Conservation (phyloP, 371 early-diverging fungal genomes). For the Blastocladiella emersonii region DNA sequence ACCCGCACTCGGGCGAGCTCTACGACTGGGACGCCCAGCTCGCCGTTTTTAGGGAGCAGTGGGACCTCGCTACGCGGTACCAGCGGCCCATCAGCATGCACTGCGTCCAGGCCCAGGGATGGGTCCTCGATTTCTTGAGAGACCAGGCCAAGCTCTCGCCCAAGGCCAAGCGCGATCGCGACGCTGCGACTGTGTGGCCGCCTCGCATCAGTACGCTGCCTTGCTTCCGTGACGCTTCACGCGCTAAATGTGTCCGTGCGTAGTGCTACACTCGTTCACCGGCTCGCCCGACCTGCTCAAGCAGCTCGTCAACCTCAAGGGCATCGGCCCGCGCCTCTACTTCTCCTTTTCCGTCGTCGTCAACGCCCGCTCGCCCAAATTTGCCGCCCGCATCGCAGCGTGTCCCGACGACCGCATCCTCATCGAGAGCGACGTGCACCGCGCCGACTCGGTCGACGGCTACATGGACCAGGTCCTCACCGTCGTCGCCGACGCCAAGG, state of each 20-base stretch:
- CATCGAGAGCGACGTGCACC: constrained; percentile 68
- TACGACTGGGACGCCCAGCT: constrained; percentile 30
- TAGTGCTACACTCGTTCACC: constrained; percentile 60
- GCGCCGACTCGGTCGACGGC: constrained; percentile 32
- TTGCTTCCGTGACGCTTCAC: neutral
- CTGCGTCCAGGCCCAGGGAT: constrained; percentile 66
- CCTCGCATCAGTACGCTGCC: constrained; percentile 5
- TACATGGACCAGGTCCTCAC: constrained; percentile 41
- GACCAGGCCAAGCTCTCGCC: constrained; percentile 13
- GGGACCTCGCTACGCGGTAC: constrained; percentile 51
- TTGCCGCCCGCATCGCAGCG: constrained; percentile 34
- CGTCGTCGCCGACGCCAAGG: constrained; percentile 47
- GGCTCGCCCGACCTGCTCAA: constrained; percentile 60
- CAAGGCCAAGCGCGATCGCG: constrained; percentile 17
- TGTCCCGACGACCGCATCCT: constrained; percentile 62
- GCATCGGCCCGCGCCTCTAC: constrained; percentile 27
- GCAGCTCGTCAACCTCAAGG: constrained; percentile 36
- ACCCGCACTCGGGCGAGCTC: constrained; percentile 23
- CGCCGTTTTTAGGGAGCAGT: constrained; percentile 45
- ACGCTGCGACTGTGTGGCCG: constrained; percentile 11
- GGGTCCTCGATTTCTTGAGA: constrained; percentile 38
- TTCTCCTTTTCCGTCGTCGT: constrained; percentile 50
- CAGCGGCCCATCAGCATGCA: constrained; percentile 61
- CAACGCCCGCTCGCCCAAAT: constrained; percentile 35
- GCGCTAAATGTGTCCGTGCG: constrained; percentile 7